Percentiles rank a stretch among this genome's conserved stretches.
Conservation (phyloP, 2,329 filamentous ascomycete species). For the Mollisiaceae sp. region DNA sequence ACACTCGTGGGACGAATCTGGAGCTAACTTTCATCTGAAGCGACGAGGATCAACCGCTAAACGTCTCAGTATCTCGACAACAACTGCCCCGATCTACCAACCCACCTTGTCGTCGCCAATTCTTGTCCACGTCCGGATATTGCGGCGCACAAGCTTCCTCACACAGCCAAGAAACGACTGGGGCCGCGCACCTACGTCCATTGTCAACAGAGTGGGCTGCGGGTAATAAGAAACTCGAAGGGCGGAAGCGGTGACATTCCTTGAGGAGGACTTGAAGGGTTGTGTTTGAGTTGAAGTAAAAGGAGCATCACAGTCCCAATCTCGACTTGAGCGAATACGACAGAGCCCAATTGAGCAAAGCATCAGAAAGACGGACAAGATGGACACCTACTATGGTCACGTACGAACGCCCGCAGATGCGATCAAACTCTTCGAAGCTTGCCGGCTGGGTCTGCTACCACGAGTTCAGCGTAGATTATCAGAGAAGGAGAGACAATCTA, state of each 20-base stretch:
- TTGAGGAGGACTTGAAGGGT: conserved; percentile 4
- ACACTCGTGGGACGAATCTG: conserved; percentile 28
- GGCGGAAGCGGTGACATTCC: conserved; percentile 13
- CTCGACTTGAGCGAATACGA: conserved; percentile 11
- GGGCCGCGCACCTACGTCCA: conserved; percentile 21
- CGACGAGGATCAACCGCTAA: conserved; percentile 34
- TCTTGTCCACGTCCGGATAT: conserved; percentile 16
- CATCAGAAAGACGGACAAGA: conserved; percentile 48
- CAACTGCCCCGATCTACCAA: conserved; percentile 23
- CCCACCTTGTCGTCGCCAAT: conserved; percentile 16
- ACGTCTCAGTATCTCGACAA: conserved; percentile 34
- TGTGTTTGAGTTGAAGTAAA: conserved; percentile 15
- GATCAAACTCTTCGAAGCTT: conserved; percentile 98
- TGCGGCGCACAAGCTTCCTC: conserved; percentile 32
- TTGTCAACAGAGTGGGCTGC: not conserved
- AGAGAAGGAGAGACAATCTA: conserved; percentile 95
- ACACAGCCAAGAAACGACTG: conserved; percentile 24
- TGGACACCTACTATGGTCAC: conserved; percentile 97
- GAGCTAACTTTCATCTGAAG: conserved; percentile 41
- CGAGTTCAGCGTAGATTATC: conserved; percentile 95
- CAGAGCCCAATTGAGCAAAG: conserved; percentile 21
- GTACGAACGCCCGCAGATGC: conserved; percentile 96
- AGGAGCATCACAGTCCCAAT: conserved; percentile 8
- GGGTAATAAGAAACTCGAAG: conserved; percentile 13
- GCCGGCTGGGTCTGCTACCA: conserved; percentile 84